Evolutionary conservation across 495 filamentous ascomycete genomes (phyloP).

Genomic region (Talaromyces borbonicus): DNA sequence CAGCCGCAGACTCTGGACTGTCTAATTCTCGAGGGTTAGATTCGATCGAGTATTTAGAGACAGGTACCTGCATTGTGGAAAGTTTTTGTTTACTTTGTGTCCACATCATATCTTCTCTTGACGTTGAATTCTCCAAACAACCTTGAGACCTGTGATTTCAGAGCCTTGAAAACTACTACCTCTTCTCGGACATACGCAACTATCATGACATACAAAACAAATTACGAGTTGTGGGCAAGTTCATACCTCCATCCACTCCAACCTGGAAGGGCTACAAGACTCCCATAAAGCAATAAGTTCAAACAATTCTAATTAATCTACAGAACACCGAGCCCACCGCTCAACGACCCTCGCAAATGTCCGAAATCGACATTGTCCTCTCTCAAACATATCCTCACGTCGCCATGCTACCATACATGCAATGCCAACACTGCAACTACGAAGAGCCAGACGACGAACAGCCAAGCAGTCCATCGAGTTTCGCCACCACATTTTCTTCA

Average conservation of each 20-base stretch:
- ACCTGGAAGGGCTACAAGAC: not conserved
- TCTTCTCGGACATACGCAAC: not conserved
- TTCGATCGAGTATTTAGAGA: too few relatives aligned
- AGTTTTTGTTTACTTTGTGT: too few relatives aligned
- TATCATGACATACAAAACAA: conserved; percentile 35
- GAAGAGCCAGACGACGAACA: conserved; percentile 3
- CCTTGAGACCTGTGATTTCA: too few relatives aligned
- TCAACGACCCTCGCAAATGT: conserved; percentile 6
- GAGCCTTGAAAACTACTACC: too few relatives aligned
- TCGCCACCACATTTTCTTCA: not conserved
- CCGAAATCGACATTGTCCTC: conserved; percentile 5
- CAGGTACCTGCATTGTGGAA: too few relatives aligned
- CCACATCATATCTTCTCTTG: too few relatives aligned
- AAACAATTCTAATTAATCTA: too few relatives aligned
- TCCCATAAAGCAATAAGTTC: too few relatives aligned
- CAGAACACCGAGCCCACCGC: conserved; percentile 1
- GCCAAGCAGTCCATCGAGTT: not conserved
- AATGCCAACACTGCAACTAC: conserved; percentile 9
- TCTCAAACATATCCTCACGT: conserved; percentile 8
- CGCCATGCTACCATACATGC: conserved; percentile 6
- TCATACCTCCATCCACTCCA: not conserved
- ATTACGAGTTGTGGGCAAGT: conserved; percentile 36
- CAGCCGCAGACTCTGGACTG: too few relatives aligned
- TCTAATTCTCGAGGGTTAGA: too few relatives aligned
- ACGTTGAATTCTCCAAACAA: too few relatives aligned